These are phyloP conservation scores for Anisodus acutangulus DNA, from an alignment of 257 asterid genomes.

Conservation along the genomic window DNA sequence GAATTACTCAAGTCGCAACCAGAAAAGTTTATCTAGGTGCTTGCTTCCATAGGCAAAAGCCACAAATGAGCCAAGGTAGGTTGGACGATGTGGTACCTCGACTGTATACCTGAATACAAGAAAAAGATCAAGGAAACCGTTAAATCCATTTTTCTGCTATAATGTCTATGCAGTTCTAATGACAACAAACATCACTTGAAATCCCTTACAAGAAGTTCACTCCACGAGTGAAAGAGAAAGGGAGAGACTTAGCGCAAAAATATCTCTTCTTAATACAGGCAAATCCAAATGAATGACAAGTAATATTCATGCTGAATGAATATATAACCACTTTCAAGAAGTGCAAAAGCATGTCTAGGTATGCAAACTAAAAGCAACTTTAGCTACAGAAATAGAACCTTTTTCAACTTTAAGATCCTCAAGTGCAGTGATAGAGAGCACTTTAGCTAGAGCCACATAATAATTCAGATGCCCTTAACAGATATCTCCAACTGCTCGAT, in stretches of 20 bases:
- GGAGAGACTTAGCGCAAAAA: background rate
- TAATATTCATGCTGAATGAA: background rate
- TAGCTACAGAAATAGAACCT: background rate
- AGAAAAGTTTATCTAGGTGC: background rate
- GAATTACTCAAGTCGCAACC: background rate
- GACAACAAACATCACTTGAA: background rate
- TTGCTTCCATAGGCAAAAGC: background rate
- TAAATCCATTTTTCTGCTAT: background rate
- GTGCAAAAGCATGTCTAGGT: background rate
- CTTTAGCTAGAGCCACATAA: background rate
- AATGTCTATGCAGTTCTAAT: background rate
- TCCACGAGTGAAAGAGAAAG: background rate
- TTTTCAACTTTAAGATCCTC: conserved; percentile 8
- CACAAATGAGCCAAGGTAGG: background rate
- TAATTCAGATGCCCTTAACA: conserved; percentile 56
- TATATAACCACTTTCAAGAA: background rate
- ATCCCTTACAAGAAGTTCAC: background rate
- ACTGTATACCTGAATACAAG: background rate
- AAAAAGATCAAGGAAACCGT: background rate
- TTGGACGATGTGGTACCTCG: background rate
- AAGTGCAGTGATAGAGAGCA: background rate
- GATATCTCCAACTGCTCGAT: conserved; percentile 87
- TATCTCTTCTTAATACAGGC: background rate
- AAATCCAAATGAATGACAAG: conserved; percentile 12
- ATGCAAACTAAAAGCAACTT: background rate